Percentiles rank a stretch among this genome's conserved stretches.
These are phyloP conservation scores for Cornus kousa DNA, from an alignment of 148 eudicot species.

Conservation along the genomic window DNA sequence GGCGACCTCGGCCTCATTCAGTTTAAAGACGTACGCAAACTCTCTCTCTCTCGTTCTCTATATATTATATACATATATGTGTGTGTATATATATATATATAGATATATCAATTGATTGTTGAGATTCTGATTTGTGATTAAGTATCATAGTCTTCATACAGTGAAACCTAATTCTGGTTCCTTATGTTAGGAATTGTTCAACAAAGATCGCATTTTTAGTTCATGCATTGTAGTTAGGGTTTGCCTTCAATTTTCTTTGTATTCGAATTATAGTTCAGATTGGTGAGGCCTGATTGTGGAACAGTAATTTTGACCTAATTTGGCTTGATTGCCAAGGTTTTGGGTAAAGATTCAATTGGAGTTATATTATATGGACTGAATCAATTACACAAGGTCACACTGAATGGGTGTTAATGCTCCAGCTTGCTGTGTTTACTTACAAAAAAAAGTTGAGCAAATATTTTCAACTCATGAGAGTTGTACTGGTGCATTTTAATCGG, in stretches of 20 bases:
- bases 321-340: not conserved
- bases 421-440: too few relatives aligned
- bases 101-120: not conserved
- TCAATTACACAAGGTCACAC: too few relatives aligned
- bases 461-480: too few relatives aligned
- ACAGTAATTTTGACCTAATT: not conserved
- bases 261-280: constrained; percentile 5
- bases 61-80: not conserved
- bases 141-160: not conserved
- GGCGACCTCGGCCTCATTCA: constrained; percentile 58
- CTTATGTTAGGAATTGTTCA: not conserved
- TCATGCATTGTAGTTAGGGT: constrained; percentile 2
- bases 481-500: too few relatives aligned
- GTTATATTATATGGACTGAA: not conserved
- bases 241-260: not conserved
- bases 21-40: constrained; percentile 46
- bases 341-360: not conserved
- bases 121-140: not conserved
- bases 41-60: constrained; percentile 4
- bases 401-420: too few relatives aligned
- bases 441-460: too few relatives aligned
- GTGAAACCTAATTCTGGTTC: not conserved
- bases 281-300: not conserved
- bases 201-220: not conserved
- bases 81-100: not conserved